Base-by-base conservation (phyloP, 176 grass and related monocot genomes). In the Juncus effusus region DNA sequence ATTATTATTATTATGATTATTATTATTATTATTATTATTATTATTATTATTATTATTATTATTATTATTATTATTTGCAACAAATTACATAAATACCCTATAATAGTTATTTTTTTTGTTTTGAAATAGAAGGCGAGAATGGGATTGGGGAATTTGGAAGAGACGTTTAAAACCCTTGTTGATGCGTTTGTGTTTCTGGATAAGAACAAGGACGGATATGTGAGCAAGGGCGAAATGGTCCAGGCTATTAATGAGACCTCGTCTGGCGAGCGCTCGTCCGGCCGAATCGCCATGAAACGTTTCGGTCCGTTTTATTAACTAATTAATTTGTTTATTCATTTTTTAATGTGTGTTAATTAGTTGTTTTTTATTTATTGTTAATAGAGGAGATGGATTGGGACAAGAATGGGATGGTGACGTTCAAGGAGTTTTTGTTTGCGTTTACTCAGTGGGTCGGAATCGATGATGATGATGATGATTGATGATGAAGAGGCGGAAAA, bases 351-450 rank as follows among this genome's bases (percentile, higher is more conserved):
- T 35, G 14, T 28, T 58, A 42, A 58, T 42, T 77, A 40, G 14
- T 37, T 38, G 38, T 60, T 11, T 42, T 5, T 52, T 59, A 10
- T 64, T 40, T 42, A 6, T 47, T 5, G 4, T 47, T 12, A 74
- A 47, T 37, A 99, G 94, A 93, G 72, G 94, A 99, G 73, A 99
- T 99, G 88, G 94, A 99, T 51, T 99, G 94, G 94, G 88, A 99
- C 76, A 99, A 87, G 78, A 99, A 99, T 56, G 94, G 88, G 13
- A 97, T 84, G 85, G 94, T 92, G 70, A 79, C 67, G 5, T 92
- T 92, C 64, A 97, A 89, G 57, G 94, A 93, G 69, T 99, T 93
- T 74, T 75, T 99, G 49, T 97, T 99, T 65, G 85, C 94, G 8
- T 99, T 99, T 60, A 99, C 94, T 59, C 82, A 77, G 54, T 99